Percentiles rank a stretch among this genome's conserved stretches.
Conservation (phyloP, 2,329 filamentous ascomycete species). For the Dryadomyces quercivorus region DNA sequence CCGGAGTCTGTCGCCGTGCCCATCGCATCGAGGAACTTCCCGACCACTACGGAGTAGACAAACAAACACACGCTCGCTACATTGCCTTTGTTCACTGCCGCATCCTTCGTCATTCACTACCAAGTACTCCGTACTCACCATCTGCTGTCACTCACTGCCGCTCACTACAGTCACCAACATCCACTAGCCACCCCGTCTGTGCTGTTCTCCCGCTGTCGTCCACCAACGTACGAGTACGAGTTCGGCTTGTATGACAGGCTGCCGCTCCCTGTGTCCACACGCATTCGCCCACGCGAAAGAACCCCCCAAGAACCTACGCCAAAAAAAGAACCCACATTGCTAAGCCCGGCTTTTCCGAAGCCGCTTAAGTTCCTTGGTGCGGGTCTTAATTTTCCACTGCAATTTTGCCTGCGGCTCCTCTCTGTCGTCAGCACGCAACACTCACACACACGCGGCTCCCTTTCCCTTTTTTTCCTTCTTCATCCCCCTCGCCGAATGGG, state of each 20-base stretch:
- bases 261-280: neutral
- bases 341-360: slow-evolving; percentile 4
- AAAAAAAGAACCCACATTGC: neutral
- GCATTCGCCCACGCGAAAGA: neutral
- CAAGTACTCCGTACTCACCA: too few species aligned
- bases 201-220: neutral
- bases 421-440: neutral
- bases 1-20: too few species aligned
- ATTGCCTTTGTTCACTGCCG: neutral
- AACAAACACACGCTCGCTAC: too few species aligned
- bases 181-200: too few species aligned
- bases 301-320: neutral
- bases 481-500: slow-evolving; percentile 2
- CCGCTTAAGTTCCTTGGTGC: slow-evolving; percentile 1
- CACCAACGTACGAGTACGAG: neutral
- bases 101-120: neutral
- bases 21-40: too few species aligned
- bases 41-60: too few species aligned
- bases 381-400: slow-evolving; percentile 1
- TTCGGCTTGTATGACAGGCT: too few species aligned
- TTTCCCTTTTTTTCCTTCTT: neutral
- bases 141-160: too few species aligned
- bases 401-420: neutral
- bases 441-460: neutral
- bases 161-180: too few species aligned